Evolutionary conservation across 1,284 basidiomycete genomes (phyloP), one percentile per base, ranked within the genome.

Genomic region (Trichosporon ovoides): DNA sequence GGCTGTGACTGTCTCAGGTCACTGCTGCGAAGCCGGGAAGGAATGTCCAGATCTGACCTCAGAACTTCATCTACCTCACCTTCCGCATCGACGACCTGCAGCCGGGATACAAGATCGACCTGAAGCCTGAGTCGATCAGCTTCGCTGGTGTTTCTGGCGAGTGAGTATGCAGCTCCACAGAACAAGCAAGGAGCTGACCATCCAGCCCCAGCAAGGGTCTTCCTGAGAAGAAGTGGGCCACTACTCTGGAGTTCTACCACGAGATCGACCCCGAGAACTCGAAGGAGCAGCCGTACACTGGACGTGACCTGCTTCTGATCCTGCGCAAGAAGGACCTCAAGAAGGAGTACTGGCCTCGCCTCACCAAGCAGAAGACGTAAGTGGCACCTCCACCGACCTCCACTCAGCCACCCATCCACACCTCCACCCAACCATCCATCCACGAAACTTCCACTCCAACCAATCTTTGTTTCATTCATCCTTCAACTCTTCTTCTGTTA

Each of bases 1-100:
- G 18, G 28, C 10, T 5, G 22, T 28, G 20, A 35, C 16, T 38
- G 28, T 9, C 20, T 14, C 19, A 52, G 38, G 51, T 24, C n/a
- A n/a, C n/a, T n/a, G n/a, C n/a, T n/a, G n/a, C n/a, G n/a, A n/a
- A 19, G 20, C 40, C 7, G 2, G n/a, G n/a, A 12, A 40, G 5
- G 3, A 14, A 12, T 7, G 9, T 10, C 2, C 6, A 3, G 35
- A n/a, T n/a, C 58, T 59, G 31, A 59, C 54, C 10, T 54, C 65
- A 92, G 89, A 93, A 93, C 77, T 72, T 91, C 78, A 73, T 93
- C 71, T 91, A 84, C 76, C 74, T 93, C 68, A 92, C 91, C 7
- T 79, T 95, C 63, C 90, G 92, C 76, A 81, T 92, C 19, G 87
- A 90, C 16, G 85, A 95, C 73, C 87, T 95, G 78, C 76, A 83